Evolutionary conservation across 306 rosid species (phyloP).

Genomic region (Neltuma alba): DNA sequence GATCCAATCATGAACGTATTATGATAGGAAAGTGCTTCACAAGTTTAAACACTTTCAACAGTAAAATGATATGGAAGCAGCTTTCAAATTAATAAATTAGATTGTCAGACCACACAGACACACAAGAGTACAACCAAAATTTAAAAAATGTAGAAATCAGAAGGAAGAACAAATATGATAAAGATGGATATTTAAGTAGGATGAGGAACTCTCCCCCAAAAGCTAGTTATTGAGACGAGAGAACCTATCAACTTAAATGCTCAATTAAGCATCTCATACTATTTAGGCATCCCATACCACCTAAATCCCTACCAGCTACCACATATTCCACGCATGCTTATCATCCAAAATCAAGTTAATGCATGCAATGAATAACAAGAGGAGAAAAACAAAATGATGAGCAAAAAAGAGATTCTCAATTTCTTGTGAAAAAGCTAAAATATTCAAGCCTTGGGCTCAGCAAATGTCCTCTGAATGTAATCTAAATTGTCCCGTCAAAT

Average conservation of each 20-base stretch:
- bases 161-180: not conserved
- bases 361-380: not conserved
- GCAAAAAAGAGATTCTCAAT: not conserved
- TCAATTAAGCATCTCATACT: not conserved
- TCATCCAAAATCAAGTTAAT: not conserved
- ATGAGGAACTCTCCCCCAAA: not conserved
- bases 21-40: not conserved
- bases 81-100: not conserved
- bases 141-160: not conserved
- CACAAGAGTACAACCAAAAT: not conserved
- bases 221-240: not conserved
- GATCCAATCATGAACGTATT: conserved; percentile 5
- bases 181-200: not conserved
- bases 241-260: not conserved
- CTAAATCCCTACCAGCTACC: not conserved
- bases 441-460: not conserved
- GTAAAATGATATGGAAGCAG: conserved; percentile 13
- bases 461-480: not conserved
- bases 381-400: not conserved
- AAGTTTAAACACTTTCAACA: conserved; percentile 18
- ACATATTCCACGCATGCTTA: not conserved
- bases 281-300: not conserved
- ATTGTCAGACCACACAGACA: not conserved
- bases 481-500: not conserved
- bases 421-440: not conserved